These are phyloP conservation scores for Phytophthora foliorum DNA, from an alignment of 352 stramenopile genomes.

Conservation along the genomic window DNA sequence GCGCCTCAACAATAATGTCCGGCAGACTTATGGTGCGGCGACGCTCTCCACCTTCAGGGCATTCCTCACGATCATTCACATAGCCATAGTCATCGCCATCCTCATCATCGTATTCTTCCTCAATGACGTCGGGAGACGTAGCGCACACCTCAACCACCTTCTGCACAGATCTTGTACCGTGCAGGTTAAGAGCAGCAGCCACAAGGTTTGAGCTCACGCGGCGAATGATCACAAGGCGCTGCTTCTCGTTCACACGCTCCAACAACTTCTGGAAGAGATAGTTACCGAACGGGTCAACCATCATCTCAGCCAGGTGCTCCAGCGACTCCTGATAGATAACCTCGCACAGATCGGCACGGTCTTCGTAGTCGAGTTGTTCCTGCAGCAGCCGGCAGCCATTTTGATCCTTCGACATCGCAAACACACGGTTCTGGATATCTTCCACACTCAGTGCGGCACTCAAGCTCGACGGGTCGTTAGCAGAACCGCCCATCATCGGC, in stretches of 20 bases:
- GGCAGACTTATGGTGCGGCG: slow-evolving; percentile 63
- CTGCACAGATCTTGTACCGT: slow-evolving; percentile 98
- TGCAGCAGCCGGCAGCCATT: slow-evolving; percentile 98
- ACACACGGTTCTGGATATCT: slow-evolving; percentile 83
- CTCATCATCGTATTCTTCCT: slow-evolving; percentile 56
- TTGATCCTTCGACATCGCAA: slow-evolving; percentile 96
- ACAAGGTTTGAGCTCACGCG: slow-evolving; percentile 95
- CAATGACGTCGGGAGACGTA: slow-evolving; percentile 74
- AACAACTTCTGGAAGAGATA: slow-evolving; percentile 99
- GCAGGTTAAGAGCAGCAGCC: slow-evolving; percentile 97
- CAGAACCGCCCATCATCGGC: slow-evolving; percentile 35
- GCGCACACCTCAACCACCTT: slow-evolving; percentile 98
- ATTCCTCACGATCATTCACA: slow-evolving; percentile 22
- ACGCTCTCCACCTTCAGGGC: slow-evolving; percentile 28
- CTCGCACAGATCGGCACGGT: slow-evolving; percentile 91
- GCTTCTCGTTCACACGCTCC: slow-evolving; percentile 92
- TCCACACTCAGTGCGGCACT: slow-evolving; percentile 68
- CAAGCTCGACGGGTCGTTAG: slow-evolving; percentile 38
- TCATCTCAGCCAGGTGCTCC: slow-evolving; percentile 96
- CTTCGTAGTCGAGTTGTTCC: slow-evolving; percentile 96
- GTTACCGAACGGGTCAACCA: slow-evolving; percentile 99
- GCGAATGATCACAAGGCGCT: slow-evolving; percentile 94
- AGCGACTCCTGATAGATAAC: slow-evolving; percentile 98
- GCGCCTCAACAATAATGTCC: slow-evolving; percentile 94
- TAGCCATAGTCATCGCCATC: slow-evolving; percentile 51